Percentiles rank a stretch among this genome's conserved stretches.
Evolutionary conservation across 2,329 filamentous ascomycete species (phyloP).

Genomic region (Ramularia collo-cygni): DNA sequence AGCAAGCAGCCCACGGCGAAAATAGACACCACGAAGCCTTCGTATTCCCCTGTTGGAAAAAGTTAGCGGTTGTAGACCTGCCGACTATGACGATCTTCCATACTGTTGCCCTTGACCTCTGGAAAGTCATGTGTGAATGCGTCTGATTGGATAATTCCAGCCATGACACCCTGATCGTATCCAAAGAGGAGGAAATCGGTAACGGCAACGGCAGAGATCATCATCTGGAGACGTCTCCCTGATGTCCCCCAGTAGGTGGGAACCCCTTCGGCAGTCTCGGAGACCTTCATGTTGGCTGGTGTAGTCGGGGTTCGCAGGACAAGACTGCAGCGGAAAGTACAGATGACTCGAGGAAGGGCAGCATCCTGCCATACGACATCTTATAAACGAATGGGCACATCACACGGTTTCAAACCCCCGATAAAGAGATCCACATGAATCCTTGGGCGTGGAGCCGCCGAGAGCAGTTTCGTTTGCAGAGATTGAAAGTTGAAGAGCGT

Average conservation of each 20-base stretch:
- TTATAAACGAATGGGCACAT: not conserved
- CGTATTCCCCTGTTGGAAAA: too few species aligned
- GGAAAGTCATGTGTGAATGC: constrained; percentile 33
- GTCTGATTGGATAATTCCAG: constrained; percentile 35
- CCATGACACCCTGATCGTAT: constrained; percentile 32
- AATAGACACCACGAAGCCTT: constrained; percentile 46
- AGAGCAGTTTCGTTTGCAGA: not conserved
- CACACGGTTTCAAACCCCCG: not conserved
- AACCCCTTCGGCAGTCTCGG: constrained; percentile 12
- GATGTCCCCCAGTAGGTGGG: constrained; percentile 19
- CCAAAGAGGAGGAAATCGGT: constrained; percentile 15
- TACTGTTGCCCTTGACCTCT: constrained; percentile 35
- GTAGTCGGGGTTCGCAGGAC: too few species aligned
- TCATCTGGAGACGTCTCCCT: constrained; percentile 11
- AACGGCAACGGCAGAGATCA: constrained; percentile 15
- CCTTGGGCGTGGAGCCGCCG: constrained; percentile 2
- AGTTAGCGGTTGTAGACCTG: too few species aligned
- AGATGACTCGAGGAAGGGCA: constrained; percentile 2
- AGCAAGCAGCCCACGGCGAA: constrained; percentile 45
- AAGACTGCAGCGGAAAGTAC: constrained; percentile 1
- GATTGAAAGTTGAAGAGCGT: too few species aligned
- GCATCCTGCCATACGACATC: too few species aligned
- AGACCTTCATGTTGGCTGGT: constrained; percentile 13
- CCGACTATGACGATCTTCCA: too few species aligned
- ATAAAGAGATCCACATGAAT: constrained; percentile 1